These are phyloP conservation scores for Xanthoconium stramineum DNA, from an alignment of 768 basidiomycete species.

Conservation along the genomic window DNA sequence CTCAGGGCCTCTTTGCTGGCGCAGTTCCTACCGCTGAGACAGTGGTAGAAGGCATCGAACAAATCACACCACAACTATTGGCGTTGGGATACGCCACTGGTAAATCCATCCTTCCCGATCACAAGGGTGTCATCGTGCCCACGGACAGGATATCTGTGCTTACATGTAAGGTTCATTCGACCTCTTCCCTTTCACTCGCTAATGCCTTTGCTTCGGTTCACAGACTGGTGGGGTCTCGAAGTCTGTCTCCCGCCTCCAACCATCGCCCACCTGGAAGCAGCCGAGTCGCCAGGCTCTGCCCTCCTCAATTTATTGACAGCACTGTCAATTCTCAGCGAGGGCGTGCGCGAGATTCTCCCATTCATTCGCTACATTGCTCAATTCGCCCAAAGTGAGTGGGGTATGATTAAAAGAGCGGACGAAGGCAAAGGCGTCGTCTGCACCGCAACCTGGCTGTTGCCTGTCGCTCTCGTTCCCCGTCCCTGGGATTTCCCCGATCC, in stretches of 20 bases:
- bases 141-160: conserved; percentile 73
- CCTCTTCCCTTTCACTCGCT: background rate
- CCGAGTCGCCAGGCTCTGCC: conserved; percentile 51
- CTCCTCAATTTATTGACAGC: conserved; percentile 76
- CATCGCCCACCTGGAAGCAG: conserved; percentile 58
- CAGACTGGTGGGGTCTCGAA: conserved; percentile 93
- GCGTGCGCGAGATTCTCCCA: conserved; percentile 78
- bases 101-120: conserved; percentile 59
- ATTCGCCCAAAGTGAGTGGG: conserved; percentile 76
- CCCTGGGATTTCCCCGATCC: conserved; percentile 73
- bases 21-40: conserved; percentile 74
- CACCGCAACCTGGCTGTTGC: conserved; percentile 89
- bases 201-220: conserved; percentile 1
- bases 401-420: conserved; percentile 58
- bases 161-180: conserved; percentile 56
- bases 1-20: conserved; percentile 65
- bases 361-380: conserved; percentile 81
- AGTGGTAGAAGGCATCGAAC: conserved; percentile 61
- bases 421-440: conserved; percentile 79
- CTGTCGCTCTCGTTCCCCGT: conserved; percentile 72
- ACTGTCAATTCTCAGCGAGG: conserved; percentile 63
- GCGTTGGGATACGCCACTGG: conserved; percentile 76
- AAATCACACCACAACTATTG: conserved; percentile 76
- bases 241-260: conserved; percentile 71
- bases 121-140: conserved; percentile 68